Evolutionary conservation across 1,284 basidiomycete genomes (phyloP), one percentile per base, ranked within the genome.

Genomic region (Moniliella sp.): DNA sequence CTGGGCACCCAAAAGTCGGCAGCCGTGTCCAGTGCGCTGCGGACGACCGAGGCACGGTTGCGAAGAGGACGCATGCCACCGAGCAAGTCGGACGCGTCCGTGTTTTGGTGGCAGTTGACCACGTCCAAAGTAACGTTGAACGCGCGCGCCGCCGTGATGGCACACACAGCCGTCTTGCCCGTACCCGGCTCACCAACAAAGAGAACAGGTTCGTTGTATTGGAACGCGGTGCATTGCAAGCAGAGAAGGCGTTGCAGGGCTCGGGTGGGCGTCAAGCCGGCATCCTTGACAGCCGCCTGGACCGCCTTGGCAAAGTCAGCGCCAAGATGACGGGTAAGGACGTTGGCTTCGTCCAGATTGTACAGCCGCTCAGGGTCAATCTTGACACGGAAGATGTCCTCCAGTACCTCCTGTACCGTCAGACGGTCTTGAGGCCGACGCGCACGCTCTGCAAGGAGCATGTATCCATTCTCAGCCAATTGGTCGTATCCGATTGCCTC

Each of bases 141-240:
- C 3, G 74, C 73, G 29, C 73, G 67, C 0, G 86, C 78, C n/a
- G 21, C 21, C 39, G 80, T 76, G 4, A 86, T 66, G 57, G 97
- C 83, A 52, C 88, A 94, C 14, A 94, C 78, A 0, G 84, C 88
- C 0, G 91, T 99, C 64, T 99, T 99, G 5, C 91, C 91, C 2
- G 79, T 79, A 15, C 91, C 91, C 0, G 91, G 97, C 63, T 97
- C 88, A 1, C 91, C 91, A 10, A 99, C 88, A n/a, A 99, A 70
- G 3, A 99, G 68, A 13, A 97, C 77, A 0, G 91, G 91, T 57
- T 99, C 91, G 51, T 93, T 77, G 63, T 79, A 82, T 18, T 72
- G 72, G 28, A 94, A 63, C 1, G 82, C 83, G 5, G 78, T 72
- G 3, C 76, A 72, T 12, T 88, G 72, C 5, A 99, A 68, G 17